A percentile compares a stretch with the other conserved stretches of the same genome.
These are phyloP conservation scores for Eremothecium gossypii DNA, from an alignment of 1,139 yeast species.

Conservation along the genomic window DNA sequence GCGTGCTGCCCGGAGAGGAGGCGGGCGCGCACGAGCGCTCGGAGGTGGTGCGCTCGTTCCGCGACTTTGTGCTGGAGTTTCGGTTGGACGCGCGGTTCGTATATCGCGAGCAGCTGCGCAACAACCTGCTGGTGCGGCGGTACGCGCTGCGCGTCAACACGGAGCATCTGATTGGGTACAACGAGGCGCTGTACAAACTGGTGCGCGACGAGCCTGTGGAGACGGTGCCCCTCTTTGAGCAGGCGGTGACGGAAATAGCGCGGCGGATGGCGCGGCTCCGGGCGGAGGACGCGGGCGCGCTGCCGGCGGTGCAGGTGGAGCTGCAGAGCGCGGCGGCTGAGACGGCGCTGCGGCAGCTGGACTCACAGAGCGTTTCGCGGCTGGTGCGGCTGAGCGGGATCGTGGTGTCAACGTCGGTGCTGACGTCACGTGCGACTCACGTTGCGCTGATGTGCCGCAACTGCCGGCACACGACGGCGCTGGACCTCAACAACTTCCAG, in stretches of 20 bases:
- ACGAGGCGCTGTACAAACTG: conserved; percentile 80
- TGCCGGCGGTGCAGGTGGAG: conserved; percentile 80
- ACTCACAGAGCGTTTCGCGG: conserved; percentile 81
- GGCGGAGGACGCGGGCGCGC: conserved; percentile 32
- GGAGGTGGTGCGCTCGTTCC: conserved; percentile 73
- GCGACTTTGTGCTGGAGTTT: conserved; percentile 75
- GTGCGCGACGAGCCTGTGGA: conserved; percentile 83
- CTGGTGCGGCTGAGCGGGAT: conserved; percentile 90
- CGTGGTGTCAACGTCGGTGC: conserved; percentile 81
- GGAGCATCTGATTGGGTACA: conserved; percentile 78
- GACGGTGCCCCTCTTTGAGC: conserved; percentile 80
- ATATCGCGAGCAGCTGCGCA: conserved; percentile 87
- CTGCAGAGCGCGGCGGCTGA: conserved; percentile 65
- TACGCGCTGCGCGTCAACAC: conserved; percentile 68
- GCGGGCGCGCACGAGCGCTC: conserved; percentile 51
- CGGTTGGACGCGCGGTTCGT: conserved; percentile 74
- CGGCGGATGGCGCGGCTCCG: conserved; percentile 58
- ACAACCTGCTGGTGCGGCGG: conserved; percentile 69
- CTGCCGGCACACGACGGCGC: conserved; percentile 76
- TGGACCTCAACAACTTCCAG: conserved; percentile 44
- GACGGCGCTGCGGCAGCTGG: conserved; percentile 70
- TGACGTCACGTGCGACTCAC: conserved; percentile 78
- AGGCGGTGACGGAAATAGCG: conserved; percentile 85
- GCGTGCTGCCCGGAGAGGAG: conserved; percentile 77
- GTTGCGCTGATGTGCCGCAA: conserved; percentile 80